A percentile compares a stretch with the other conserved stretches of the same genome.
phyloP scores from a whole-genome alignment of 202 grass and related monocot genomes.

The Setaria italica region DNA sequence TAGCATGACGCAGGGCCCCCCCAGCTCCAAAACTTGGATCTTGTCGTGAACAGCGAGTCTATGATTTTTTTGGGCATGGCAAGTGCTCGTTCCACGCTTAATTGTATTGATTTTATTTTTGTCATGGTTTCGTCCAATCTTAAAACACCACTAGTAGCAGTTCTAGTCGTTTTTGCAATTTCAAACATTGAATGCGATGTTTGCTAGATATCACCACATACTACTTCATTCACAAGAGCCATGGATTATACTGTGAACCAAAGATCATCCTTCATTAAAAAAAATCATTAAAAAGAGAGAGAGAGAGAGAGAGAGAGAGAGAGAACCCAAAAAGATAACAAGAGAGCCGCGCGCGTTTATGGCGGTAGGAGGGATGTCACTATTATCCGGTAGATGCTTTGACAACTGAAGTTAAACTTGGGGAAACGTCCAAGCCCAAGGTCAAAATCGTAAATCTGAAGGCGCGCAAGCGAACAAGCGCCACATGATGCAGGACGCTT shows the following conservation, averaged over 20 bases:
- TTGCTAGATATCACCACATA: background rate
- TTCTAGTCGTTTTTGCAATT: background rate
- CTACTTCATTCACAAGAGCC: background rate
- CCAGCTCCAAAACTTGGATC: conserved; percentile 1
- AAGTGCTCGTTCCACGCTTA: too few relatives aligned
- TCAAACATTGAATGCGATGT: background rate
- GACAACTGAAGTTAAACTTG: conserved; percentile 45
- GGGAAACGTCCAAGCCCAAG: conserved; percentile 35
- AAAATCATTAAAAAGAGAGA: too few relatives aligned
- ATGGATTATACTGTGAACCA: background rate
- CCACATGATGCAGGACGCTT: conserved; percentile 1
- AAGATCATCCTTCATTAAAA: background rate
- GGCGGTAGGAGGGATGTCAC: conserved; percentile 61
- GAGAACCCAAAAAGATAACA: too few relatives aligned
- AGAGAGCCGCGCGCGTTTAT: conserved; percentile 45
- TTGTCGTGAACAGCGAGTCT: background rate
- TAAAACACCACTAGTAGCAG: background rate
- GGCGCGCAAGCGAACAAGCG: conserved; percentile 44
- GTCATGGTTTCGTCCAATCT: background rate
- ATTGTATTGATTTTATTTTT: background rate
- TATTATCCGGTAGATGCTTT: conserved; percentile 60
- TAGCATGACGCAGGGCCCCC: background rate
- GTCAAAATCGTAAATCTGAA: conserved; percentile 64
- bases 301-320: too few relatives aligned
- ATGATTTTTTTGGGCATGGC: background rate